Evolutionary conservation across 2,329 filamentous ascomycete species (phyloP).

Genomic region (Metarhizium guizhouense): DNA sequence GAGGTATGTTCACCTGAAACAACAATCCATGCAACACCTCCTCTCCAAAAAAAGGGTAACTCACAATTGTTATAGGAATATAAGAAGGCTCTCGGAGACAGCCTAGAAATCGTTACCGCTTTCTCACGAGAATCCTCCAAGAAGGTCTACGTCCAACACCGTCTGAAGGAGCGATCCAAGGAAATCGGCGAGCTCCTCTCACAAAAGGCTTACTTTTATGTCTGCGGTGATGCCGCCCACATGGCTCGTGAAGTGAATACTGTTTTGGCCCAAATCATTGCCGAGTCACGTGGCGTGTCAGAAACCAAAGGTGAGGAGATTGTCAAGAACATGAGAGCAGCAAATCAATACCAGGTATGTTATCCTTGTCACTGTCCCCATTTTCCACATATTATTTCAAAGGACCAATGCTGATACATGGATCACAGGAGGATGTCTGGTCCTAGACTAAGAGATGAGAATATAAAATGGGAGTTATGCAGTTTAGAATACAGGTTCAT

Average conservation of each 20-base stretch:
- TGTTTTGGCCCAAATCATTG: slow-evolving; percentile 77
- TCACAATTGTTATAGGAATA: slow-evolving; percentile 52
- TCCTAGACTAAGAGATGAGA: slow-evolving; percentile 34
- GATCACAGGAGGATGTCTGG: slow-evolving; percentile 59
- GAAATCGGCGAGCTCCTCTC: slow-evolving; percentile 81
- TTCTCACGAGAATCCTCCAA: slow-evolving; percentile 83
- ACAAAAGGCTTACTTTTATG: slow-evolving; percentile 90
- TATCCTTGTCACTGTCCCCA: slow-evolving; percentile 6
- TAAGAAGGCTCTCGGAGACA: slow-evolving; percentile 74
- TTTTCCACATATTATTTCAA: not conserved
- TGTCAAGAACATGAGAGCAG: slow-evolving; percentile 91
- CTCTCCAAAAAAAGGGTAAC: not conserved
- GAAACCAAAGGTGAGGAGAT: slow-evolving; percentile 89
- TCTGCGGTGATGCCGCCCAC: slow-evolving; percentile 94
- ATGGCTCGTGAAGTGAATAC: slow-evolving; percentile 93
- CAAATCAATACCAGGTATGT: slow-evolving; percentile 88
- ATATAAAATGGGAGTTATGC: not conserved
- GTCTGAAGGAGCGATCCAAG: slow-evolving; percentile 71
- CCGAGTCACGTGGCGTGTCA: slow-evolving; percentile 71
- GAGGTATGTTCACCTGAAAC: slow-evolving; percentile 51
- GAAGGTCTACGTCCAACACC: slow-evolving; percentile 97
- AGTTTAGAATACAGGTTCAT: not conserved
- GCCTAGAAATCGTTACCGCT: slow-evolving; percentile 82
- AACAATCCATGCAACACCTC: too few species aligned
- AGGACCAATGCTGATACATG: slow-evolving; percentile 6